A percentile compares a stretch with the other conserved stretches of the same genome.
phyloP scores from a whole-genome alignment of 495 filamentous ascomycete genomes.

The Clavariopsis aquatica region DNA sequence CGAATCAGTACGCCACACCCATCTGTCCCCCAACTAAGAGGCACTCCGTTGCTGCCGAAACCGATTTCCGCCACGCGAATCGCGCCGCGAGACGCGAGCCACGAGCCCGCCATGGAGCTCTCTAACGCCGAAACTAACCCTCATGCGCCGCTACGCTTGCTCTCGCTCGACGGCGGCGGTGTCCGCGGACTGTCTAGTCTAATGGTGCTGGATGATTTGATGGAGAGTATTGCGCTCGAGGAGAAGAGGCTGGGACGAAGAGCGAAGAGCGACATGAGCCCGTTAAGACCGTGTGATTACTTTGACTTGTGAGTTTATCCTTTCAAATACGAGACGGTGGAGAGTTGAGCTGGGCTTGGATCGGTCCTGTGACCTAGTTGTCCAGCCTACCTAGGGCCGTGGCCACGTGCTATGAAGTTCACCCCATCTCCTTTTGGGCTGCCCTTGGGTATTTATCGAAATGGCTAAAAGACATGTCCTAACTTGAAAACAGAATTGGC shows the following conservation, averaged over 20 bases:
- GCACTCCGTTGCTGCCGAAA: too few species aligned
- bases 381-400: neutral
- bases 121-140: conserved; percentile 32
- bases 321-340: neutral
- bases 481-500: conserved; percentile 15
- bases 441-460: neutral
- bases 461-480: neutral
- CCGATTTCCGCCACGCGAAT: too few species aligned
- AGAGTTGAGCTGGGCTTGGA: neutral
- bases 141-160: conserved; percentile 34
- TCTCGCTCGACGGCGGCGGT: conserved; percentile 39
- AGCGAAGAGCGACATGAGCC: conserved; percentile 18
- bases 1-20: neutral
- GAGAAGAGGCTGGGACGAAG: conserved; percentile 33
- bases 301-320: conserved; percentile 33
- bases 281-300: conserved; percentile 37
- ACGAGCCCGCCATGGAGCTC: conserved; percentile 19
- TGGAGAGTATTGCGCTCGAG: conserved; percentile 37
- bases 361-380: neutral
- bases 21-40: too few species aligned
- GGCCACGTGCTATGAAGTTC: neutral
- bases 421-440: neutral
- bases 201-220: conserved; percentile 38
- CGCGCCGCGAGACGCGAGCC: too few species aligned
- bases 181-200: conserved; percentile 39